Evolutionary conservation across 768 basidiomycete species (phyloP).

Genomic region (Kwoniella bestiolae): DNA sequence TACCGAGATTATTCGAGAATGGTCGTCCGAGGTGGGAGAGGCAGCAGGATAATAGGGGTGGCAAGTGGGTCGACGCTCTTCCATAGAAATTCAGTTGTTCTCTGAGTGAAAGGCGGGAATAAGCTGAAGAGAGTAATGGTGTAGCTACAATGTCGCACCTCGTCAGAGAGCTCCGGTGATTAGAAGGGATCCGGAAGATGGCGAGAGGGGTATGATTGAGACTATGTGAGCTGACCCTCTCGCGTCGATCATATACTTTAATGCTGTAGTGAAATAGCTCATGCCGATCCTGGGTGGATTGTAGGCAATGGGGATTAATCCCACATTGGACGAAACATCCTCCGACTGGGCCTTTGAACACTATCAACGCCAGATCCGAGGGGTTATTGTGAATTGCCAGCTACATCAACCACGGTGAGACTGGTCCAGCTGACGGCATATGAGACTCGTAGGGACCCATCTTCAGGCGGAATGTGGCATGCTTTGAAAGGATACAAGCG

Average conservation of each 20-base stretch:
- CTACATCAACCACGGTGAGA: no score
- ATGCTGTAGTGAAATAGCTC: neutral
- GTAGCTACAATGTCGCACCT: constrained; percentile 83
- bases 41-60: constrained; percentile 41
- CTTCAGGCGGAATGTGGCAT: constrained; percentile 78
- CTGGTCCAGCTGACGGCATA: neutral
- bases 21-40: constrained; percentile 34
- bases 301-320: constrained; percentile 76
- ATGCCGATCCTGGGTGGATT: neutral
- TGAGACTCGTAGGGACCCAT: constrained; percentile 46
- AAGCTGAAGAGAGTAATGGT: neutral
- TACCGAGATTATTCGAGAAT: constrained; percentile 36
- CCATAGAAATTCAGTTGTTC: no score
- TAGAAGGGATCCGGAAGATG: constrained; percentile 60
- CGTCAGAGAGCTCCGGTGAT: constrained; percentile 78
- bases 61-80: constrained; percentile 35
- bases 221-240: constrained; percentile 65
- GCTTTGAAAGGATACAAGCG: constrained; percentile 78
- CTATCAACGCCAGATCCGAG: constrained; percentile 89
- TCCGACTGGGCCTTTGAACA: constrained; percentile 64
- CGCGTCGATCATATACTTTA: neutral
- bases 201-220: constrained; percentile 65
- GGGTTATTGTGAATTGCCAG: constrained; percentile 63
- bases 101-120: no score
- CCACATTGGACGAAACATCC: constrained; percentile 83